phyloP scores from a whole-genome alignment of 306 rosid species.

The Cucurbita pepo region DNA sequence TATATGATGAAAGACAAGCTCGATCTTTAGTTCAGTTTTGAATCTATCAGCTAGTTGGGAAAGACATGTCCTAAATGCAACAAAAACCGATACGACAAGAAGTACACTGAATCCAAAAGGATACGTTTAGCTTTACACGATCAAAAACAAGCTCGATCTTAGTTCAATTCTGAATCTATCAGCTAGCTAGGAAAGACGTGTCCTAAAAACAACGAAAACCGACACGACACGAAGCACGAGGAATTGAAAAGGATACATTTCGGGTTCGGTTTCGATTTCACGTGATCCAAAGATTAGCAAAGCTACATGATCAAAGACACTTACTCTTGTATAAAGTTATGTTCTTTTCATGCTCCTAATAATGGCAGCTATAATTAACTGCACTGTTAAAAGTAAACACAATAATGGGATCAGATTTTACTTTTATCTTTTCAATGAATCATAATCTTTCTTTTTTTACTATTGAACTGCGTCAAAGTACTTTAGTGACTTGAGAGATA shows the following conservation, averaged over 20 bases:
- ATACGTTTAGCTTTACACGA: no score
- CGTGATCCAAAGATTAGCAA: background rate
- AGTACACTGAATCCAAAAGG: no score
- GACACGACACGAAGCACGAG: background rate
- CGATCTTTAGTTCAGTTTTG: no score
- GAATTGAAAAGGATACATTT: background rate
- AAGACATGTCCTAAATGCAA: no score
- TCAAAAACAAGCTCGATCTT: no score
- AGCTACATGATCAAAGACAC: background rate
- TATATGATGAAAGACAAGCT: no score
- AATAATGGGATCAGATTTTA: background rate
- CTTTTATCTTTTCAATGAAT: background rate
- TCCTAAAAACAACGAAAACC: background rate
- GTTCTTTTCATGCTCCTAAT: background rate
- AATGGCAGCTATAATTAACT: background rate
- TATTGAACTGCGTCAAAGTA: background rate
- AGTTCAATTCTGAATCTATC: background rate
- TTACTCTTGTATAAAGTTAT: background rate
- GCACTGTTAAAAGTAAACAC: background rate
- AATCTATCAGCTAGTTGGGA: no score
- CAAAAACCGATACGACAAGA: no score
- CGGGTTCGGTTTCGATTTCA: background rate
- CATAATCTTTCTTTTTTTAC: background rate
- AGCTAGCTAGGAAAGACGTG: background rate
- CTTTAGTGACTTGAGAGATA: background rate